phyloP scores from a whole-genome alignment of 2,329 filamentous ascomycete species.

The Trichocomaceae sp. region DNA sequence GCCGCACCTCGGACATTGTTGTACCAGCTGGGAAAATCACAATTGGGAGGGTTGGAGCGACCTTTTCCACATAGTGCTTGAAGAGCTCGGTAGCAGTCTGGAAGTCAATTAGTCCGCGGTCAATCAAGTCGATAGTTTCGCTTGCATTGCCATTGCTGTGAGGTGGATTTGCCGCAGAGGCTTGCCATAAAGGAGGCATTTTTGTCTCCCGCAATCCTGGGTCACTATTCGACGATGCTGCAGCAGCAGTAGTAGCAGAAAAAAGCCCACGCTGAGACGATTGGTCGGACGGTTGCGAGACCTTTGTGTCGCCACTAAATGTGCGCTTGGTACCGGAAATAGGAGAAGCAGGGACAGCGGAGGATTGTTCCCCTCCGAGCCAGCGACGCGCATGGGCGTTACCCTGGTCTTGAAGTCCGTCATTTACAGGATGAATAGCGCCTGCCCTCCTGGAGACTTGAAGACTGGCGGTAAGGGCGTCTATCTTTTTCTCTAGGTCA shows the following conservation, averaged over 20 bases:
- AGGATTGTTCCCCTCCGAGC: constrained; percentile 17
- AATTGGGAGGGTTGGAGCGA: constrained; percentile 51
- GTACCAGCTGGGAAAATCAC: constrained; percentile 52
- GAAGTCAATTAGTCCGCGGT: constrained; percentile 45
- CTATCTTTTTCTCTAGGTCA: constrained; percentile 88
- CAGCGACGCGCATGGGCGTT: constrained; percentile 31
- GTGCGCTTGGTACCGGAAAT: constrained; percentile 26
- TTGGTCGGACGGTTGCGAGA: constrained; percentile 2
- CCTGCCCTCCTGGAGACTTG: constrained; percentile 47
- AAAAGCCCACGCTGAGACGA: constrained; percentile 5
- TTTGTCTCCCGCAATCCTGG: not conserved
- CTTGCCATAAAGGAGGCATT: not conserved
- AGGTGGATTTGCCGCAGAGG: not conserved
- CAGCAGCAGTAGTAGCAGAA: not conserved
- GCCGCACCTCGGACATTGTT: constrained; percentile 49
- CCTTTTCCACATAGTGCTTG: constrained; percentile 48
- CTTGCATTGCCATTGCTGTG: constrained; percentile 12
- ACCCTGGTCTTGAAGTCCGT: constrained; percentile 31
- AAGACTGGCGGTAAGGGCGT: constrained; percentile 74
- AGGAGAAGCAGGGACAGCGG: not conserved
- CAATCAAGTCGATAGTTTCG: constrained; percentile 43
- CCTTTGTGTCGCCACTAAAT: constrained; percentile 27
- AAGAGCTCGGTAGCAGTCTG: constrained; percentile 52
- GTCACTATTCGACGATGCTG: not conserved
- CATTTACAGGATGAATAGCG: constrained; percentile 8